Base-by-base conservation (phyloP, 2,329 filamentous ascomycete genomes). In the Penicillium sp. region DNA sequence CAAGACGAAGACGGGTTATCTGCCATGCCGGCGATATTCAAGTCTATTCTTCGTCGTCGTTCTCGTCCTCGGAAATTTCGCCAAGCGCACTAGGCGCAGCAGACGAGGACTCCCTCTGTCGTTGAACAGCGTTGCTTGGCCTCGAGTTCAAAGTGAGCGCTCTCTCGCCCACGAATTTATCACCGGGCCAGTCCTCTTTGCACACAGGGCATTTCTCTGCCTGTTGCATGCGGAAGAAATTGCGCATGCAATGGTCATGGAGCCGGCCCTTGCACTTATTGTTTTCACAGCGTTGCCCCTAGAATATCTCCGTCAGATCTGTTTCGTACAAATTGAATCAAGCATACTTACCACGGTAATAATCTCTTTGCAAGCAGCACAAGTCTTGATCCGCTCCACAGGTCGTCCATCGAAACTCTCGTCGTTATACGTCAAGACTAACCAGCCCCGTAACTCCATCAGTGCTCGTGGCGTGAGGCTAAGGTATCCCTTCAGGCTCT, bases 401-500 rank as follows among this genome's bases (percentile, higher is more conserved):
- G 63, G 59, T 10, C 69, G 73, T 1, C 75, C 75, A 25, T 84
- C 84, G 1, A 80, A 78, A 10, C 84, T 82, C 0, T 81, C 76
- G 53, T 95, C 89, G 69, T 99, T 97, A 74, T 96, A 99, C 28
- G 88, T 90, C 50, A 90, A 89, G n/a, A 90, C 77, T 46, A 99
- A 81, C 87, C 92, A 97, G 1, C 83, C 81, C 55, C 88, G 82
- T 55, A 99, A 77, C 78, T 99, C 94, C 80, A 97, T 85, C 62
- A 99, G 77, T 1, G 86, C 88, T 9, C 93, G 83, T 3, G 91
- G 84, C 49, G 86, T 88, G 17, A 97, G 79, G 17, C 82, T 85
- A 72, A 91, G 97, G 73, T 87, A 96, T 0, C 86, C 86, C 11
- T 81, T 81, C 16, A 71, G 68, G 57, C 88, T 94, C 69, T 85